Base-by-base conservation (phyloP, 2,329 filamentous ascomycete species). In the Neurospora sp. region DNA sequence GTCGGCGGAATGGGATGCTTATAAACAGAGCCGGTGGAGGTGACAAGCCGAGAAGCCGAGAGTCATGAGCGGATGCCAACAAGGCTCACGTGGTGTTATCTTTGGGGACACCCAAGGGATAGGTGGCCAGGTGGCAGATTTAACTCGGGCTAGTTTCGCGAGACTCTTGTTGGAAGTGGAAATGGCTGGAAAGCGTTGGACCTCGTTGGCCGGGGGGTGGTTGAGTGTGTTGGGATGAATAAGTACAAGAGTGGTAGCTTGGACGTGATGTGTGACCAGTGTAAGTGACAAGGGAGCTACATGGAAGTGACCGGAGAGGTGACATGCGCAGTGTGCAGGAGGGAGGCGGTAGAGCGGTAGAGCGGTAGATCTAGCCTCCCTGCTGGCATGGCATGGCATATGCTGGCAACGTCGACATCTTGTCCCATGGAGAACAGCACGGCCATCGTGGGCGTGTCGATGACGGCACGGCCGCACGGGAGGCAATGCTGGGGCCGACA, bases 151-250 rank as follows among this genome's bases (percentile, higher is more conserved):
- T 66, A 69, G 66, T 67, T 68, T 69, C 43, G 69, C 66, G 69
- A 70, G 71, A 69, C 71, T 74, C 52, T 62, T 62, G 46, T 58
- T 58, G 13, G 15, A 33, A 62, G 52, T 62, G 73, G 74, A 76
- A 76, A 71, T 73, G 70, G 70, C 69, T 74, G 72, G 74, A 76
- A 76, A 72, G 66, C 67, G 69, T 73, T 75, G 70, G 74, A 75
- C 70, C 66, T 38, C 46, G 69, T 62, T 67, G 68, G 38, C 66
- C 52, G 39, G 69, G 69, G 52, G 43, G 52, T 33, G 52, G 66
- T 36, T 46, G 40, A 43, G 68, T 46, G 40, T 38, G 68, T 69
- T 42, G 36, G 68, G 68, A 40, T 42, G 67, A n/a, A 19, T 19
- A 43, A 68, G 19, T 68, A 68, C 67, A 42, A 33, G 38, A n/a